Conservation (phyloP, 345 rosid species). For the Gossypium longicalyx region DNA sequence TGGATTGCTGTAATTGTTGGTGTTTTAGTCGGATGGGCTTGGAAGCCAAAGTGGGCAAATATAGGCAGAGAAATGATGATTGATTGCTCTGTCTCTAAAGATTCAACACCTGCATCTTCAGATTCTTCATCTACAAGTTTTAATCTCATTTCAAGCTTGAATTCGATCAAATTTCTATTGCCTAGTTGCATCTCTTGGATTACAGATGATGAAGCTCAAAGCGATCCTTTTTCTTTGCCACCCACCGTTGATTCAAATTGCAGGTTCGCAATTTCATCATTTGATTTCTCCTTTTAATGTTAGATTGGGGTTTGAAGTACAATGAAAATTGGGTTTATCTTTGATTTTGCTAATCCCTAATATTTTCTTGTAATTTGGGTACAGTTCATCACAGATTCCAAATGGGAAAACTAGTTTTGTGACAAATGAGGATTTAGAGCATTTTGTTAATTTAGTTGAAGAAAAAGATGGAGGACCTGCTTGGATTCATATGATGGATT, state of each 20-base stretch:
- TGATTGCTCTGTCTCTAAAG: slow-evolving; percentile 25
- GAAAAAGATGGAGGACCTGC: slow-evolving; percentile 87
- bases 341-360: slow-evolving; percentile 8
- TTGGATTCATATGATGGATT: slow-evolving; percentile 98
- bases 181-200: slow-evolving; percentile 44
- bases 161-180: slow-evolving; percentile 42
- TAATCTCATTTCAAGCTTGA: slow-evolving; percentile 34
- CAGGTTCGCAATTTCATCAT: slow-evolving; percentile 42
- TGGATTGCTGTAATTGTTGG: slow-evolving; percentile 88
- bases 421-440: slow-evolving; percentile 57
- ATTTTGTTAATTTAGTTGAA: slow-evolving; percentile 68
- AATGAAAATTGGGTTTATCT: slow-evolving; percentile 2
- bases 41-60: slow-evolving; percentile 92
- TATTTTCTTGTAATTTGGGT: slow-evolving; percentile 1
- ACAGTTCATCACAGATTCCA: slow-evolving; percentile 37
- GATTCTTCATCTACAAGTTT: slow-evolving; percentile 14
- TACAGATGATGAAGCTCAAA: slow-evolving; percentile 28
- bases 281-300: background rate
- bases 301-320: background rate
- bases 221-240: slow-evolving; percentile 16
- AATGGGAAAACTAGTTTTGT: slow-evolving; percentile 41
- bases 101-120: slow-evolving; percentile 1
- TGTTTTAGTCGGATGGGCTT: slow-evolving; percentile 86
- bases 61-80: slow-evolving; percentile 35
- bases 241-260: slow-evolving; percentile 12